Conservation (phyloP, 768 basidiomycete species). For the Xanthoconium stramineum region DNA sequence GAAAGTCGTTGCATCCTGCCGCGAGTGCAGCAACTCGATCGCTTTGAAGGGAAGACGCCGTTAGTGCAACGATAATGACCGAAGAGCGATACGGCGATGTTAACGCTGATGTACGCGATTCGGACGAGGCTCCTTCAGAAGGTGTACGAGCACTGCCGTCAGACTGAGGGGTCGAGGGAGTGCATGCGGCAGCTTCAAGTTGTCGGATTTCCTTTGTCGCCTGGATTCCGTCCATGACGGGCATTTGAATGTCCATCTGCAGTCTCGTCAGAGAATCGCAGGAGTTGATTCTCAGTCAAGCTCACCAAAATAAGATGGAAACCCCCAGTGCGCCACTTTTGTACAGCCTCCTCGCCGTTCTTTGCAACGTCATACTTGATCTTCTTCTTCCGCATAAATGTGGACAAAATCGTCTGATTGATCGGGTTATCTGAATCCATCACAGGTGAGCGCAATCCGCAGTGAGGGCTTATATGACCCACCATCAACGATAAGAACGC, state of each 20-base stretch:
- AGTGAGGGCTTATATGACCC: constrained; percentile 26
- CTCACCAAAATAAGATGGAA: constrained; percentile 95
- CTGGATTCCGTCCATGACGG: constrained; percentile 96
- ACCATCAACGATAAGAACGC: constrained; percentile 98
- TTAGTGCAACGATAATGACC: constrained; percentile 99
- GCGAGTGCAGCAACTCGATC: constrained; percentile 97
- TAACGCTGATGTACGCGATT: constrained; percentile 38
- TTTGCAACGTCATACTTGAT: constrained; percentile 94
- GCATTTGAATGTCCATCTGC: constrained; percentile 99
- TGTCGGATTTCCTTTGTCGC: constrained; percentile 95
- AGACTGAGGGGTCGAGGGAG: constrained; percentile 62
- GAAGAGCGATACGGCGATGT: constrained; percentile 81
- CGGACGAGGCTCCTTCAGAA: constrained; percentile 48
- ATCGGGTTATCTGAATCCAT: constrained; percentile 86
- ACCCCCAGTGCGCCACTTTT: constrained; percentile 88
- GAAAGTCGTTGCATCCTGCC: constrained; percentile 97
- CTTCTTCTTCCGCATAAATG: constrained; percentile 93
- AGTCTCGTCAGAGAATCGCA: constrained; percentile 11
- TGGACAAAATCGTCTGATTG: constrained; percentile 96
- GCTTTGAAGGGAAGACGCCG: constrained; percentile 90
- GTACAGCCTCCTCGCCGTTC: constrained; percentile 92
- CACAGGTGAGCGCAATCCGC: constrained; percentile 11
- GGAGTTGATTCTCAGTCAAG: constrained; percentile 6
- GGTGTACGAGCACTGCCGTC: constrained; percentile 49
- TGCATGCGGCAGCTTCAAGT: constrained; percentile 72